These are phyloP conservation scores for Ophiostoma australiae DNA, from an alignment of 2,329 filamentous ascomycete genomes.

Conservation along the genomic window DNA sequence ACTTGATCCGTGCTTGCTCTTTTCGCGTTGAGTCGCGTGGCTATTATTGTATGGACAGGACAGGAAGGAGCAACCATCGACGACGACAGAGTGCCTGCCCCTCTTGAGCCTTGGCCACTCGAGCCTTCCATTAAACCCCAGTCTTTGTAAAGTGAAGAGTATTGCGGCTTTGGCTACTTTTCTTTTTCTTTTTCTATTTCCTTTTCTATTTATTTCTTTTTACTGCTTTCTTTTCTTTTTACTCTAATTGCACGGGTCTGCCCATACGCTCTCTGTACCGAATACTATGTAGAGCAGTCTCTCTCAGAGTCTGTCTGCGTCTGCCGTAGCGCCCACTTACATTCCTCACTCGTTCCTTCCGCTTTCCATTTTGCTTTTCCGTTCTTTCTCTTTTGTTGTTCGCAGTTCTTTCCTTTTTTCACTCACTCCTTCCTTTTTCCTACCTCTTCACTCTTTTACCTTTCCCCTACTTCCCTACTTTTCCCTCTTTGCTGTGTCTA, in stretches of 20 bases:
- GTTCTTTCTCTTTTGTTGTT: neutral
- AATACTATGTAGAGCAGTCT: neutral
- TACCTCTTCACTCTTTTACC: neutral
- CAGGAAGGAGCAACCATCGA: neutral
- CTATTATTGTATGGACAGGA: neutral
- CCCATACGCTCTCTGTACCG: neutral
- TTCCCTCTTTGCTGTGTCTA: slow-evolving; percentile 1
- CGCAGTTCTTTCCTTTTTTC: neutral
- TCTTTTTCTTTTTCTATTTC: neutral
- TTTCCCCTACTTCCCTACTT: too few species aligned
- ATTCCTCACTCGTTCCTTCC: slow-evolving; percentile 10
- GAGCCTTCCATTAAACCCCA: neutral
- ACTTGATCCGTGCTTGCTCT: too few species aligned
- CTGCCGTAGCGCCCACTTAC: neutral
- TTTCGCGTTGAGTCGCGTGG: neutral
- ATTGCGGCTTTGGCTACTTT: slow-evolving; percentile 1
- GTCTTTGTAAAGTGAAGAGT: neutral
- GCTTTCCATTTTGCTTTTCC: neutral
- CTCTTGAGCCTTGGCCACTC: neutral
- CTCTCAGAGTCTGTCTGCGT: neutral
- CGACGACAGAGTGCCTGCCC: neutral
- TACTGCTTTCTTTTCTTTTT: neutral
- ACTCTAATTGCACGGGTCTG: neutral
- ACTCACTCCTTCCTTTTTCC: neutral
- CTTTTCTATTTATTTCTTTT: neutral